These are phyloP conservation scores for Tylopilus felleus DNA, from an alignment of 768 basidiomycete species.

Conservation along the genomic window DNA sequence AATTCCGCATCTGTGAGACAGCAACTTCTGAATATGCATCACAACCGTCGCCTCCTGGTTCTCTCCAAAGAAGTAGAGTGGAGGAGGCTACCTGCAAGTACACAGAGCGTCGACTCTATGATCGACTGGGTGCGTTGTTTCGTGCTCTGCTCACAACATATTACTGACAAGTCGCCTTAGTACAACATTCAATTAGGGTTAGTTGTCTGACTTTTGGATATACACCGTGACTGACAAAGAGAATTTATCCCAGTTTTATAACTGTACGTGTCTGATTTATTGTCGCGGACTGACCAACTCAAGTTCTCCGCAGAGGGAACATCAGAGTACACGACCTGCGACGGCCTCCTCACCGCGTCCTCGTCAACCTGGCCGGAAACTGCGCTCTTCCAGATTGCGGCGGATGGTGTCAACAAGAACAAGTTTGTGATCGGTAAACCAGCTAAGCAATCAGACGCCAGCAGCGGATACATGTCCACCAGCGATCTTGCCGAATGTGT, in stretches of 20 bases:
- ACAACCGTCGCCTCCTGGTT: slow-evolving; percentile 46
- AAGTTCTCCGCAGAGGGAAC: slow-evolving; percentile 37
- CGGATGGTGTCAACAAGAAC: slow-evolving; percentile 39
- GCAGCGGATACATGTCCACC: slow-evolving; percentile 54
- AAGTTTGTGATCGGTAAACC: slow-evolving; percentile 58
- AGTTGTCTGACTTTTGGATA: too few species aligned
- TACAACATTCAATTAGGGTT: background rate
- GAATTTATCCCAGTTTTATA: slow-evolving; percentile 15
- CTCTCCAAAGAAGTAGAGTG: slow-evolving; percentile 30
- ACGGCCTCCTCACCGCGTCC: slow-evolving; percentile 53
- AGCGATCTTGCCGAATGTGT: slow-evolving; percentile 55
- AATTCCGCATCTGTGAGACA: background rate
- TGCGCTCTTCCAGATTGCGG: slow-evolving; percentile 42
- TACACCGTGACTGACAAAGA: background rate
- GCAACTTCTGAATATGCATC: background rate
- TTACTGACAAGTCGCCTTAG: background rate
- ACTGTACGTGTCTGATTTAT: slow-evolving; percentile 13
- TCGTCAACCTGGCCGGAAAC: slow-evolving; percentile 57
- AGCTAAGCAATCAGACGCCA: slow-evolving; percentile 34
- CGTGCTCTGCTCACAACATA: too few species aligned
- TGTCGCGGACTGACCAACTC: slow-evolving; percentile 24
- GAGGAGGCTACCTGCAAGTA: slow-evolving; percentile 40
- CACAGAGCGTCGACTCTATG: slow-evolving; percentile 36
- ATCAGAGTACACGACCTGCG: slow-evolving; percentile 60
- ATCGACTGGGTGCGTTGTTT: slow-evolving; percentile 40